Evolutionary conservation across 1,284 basidiomycete species (phyloP).

Genomic region (Cryptococcus sp.): DNA sequence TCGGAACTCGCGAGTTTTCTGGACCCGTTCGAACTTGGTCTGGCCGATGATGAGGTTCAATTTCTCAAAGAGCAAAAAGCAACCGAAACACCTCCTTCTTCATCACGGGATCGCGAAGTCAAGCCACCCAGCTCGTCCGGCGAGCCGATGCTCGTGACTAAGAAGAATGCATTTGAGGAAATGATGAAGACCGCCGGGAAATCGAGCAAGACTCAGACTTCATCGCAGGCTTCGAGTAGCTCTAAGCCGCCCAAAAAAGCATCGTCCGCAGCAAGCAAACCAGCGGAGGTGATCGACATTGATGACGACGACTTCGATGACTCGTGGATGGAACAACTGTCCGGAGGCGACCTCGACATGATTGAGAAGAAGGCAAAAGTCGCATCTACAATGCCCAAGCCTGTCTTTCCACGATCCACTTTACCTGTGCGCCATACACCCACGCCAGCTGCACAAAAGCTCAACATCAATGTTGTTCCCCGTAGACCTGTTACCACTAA

Average conservation of each 20-base stretch:
- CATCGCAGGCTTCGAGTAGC: slow-evolving; percentile 1
- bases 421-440: slow-evolving; percentile 8
- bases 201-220: slow-evolving; percentile 6
- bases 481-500: slow-evolving; percentile 17
- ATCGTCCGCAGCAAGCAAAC: slow-evolving; percentile 10
- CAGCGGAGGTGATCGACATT: slow-evolving; percentile 10
- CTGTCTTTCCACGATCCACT: slow-evolving; percentile 5
- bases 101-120: not conserved
- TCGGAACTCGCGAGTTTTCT: slow-evolving; percentile 47
- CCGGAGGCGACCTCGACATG: slow-evolving; percentile 34
- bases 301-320: slow-evolving; percentile 39
- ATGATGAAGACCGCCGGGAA: slow-evolving; percentile 42
- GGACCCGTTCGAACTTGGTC: slow-evolving; percentile 35
- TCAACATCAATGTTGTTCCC: slow-evolving; percentile 38
- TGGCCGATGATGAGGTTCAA: slow-evolving; percentile 41
- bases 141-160: slow-evolving; percentile 12
- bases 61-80: slow-evolving; percentile 21
- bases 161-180: slow-evolving; percentile 41
- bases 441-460: slow-evolving; percentile 15
- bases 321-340: slow-evolving; percentile 33
- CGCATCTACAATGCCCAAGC: slow-evolving; percentile 6
- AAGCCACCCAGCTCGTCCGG: slow-evolving; percentile 2
- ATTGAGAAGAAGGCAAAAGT: slow-evolving; percentile 38
- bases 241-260: not conserved
- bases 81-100: not conserved